Evolutionary conservation across 768 basidiomycete species (phyloP), one percentile per base, ranked within the genome.

Genomic region (Serendipita vermifera): DNA sequence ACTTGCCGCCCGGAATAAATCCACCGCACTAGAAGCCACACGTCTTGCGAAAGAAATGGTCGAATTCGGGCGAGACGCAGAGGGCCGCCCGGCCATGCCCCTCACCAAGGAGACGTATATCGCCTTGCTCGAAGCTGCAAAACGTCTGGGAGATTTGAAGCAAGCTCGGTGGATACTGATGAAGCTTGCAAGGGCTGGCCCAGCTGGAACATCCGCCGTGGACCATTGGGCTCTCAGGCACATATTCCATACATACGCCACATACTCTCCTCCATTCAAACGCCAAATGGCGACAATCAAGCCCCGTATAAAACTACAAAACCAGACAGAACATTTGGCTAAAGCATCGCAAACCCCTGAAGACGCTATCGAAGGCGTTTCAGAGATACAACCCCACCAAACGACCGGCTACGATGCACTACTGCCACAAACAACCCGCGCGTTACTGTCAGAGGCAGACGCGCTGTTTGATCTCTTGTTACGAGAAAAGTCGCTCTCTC

Each of bases 141-240:
- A 90, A 67, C 75, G 89, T 4, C 71, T 82, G 2, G 91, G 93
- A 0, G 94, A 97, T 66, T 68, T 99, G 20, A 73, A 76, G 2
- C 75, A 89, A 46, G 82, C 83, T 24, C 74, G 93, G 61, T 97
- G 92, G 93, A 83, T 97, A 58, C 72, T 98, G 55, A 87, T 85
- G 1, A 91, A 96, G 71, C 79, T 90, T 69, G 75, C 87, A 24
- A 72, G 71, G 38, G 57, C 53, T 66, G 54, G 56, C 59, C 6
- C 64, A 62, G 17, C 59, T 58, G 26, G 65, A 48, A 38, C 17
- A 38, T 35, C 57, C 20, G 7, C 51, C 33, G 64, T 79, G 20
- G 76, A 86, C 59, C 82, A 85, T 56, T 77, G 82, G 60, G 71
- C 85, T 38, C 82, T 96, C 82, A 75, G 77, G 63, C 85, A 87